Evolutionary conservation across 2,329 filamentous ascomycete species (phyloP).

Genomic region (Tolypocladium pustulatum): DNA sequence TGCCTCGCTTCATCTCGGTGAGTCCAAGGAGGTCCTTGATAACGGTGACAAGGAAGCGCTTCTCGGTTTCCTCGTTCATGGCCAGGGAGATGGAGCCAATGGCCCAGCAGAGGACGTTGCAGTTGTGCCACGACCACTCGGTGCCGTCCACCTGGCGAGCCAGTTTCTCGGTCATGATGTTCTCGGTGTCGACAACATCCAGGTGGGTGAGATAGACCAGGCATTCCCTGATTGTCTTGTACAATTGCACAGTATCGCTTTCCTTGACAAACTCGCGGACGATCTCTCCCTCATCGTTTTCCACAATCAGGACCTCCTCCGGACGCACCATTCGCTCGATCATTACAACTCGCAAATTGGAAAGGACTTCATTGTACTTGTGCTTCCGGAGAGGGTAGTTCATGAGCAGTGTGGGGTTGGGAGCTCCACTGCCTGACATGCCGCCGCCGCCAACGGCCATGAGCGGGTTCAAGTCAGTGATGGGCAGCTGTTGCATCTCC

Average conservation of each 20-base stretch:
- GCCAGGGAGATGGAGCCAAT: slow-evolving; percentile 97
- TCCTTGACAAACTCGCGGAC: slow-evolving; percentile 99
- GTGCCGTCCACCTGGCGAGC: slow-evolving; percentile 86
- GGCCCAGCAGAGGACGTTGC: slow-evolving; percentile 98
- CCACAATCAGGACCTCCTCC: slow-evolving; percentile 96
- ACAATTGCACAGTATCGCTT: slow-evolving; percentile 96
- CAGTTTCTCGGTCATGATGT: slow-evolving; percentile 98
- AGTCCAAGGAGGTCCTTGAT: slow-evolving; percentile 96
- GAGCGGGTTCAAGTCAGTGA: slow-evolving; percentile 85
- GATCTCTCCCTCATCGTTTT: slow-evolving; percentile 98
- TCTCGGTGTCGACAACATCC: slow-evolving; percentile 93
- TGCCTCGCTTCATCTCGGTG: slow-evolving; percentile 98
- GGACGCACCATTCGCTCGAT: slow-evolving; percentile 99
- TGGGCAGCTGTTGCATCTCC: slow-evolving; percentile 94
- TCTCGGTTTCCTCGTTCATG: slow-evolving; percentile 99
- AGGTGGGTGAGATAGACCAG: slow-evolving; percentile 95
- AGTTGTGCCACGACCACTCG: slow-evolving; percentile 99
- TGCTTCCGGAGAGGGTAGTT: slow-evolving; percentile 95
- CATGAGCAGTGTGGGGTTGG: slow-evolving; percentile 72
- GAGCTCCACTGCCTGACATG: slow-evolving; percentile 68
- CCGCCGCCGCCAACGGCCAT: slow-evolving; percentile 65
- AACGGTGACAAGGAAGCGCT: slow-evolving; percentile 94
- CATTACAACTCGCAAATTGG: slow-evolving; percentile 93
- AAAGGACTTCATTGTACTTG: slow-evolving; percentile 91
- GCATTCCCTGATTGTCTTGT: slow-evolving; percentile 97